A percentile compares a stretch with the other conserved stretches of the same genome.
Evolutionary conservation across 2,329 filamentous ascomycete genomes (phyloP).

Genomic region (Colletotrichum sp.): DNA sequence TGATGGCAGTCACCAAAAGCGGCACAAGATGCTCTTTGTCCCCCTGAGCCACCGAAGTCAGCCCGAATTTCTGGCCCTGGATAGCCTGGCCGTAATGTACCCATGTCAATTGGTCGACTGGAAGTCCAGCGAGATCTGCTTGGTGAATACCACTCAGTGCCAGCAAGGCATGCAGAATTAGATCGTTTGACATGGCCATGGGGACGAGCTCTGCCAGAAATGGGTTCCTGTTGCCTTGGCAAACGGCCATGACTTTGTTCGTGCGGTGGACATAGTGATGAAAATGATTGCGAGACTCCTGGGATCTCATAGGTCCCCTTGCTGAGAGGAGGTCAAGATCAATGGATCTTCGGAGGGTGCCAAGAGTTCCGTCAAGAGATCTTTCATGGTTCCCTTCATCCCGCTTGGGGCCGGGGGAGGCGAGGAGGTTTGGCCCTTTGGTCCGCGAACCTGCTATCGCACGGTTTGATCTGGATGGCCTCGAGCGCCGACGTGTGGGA

Average conservation of each 20-base stretch:
- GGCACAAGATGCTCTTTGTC: not conserved
- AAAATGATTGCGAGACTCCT: not conserved
- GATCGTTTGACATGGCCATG: not conserved
- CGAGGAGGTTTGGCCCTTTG: not conserved
- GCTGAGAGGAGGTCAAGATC: not conserved
- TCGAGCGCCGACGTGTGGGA: not conserved
- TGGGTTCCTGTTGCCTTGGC: not conserved
- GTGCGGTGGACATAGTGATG: not conserved
- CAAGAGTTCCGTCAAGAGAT: accelerated
- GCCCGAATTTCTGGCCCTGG: not conserved
- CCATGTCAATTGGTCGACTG: not conserved
- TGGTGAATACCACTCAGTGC: not conserved
- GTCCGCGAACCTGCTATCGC: not conserved
- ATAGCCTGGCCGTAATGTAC: not conserved
- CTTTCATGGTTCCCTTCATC: not conserved
- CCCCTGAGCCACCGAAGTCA: not conserved
- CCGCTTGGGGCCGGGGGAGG: not conserved
- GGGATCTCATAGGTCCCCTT: not conserved
- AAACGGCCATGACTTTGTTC: not conserved
- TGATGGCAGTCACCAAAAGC: not conserved
- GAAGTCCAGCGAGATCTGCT: not conserved
- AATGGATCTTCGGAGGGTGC: not conserved
- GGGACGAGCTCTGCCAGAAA: not conserved
- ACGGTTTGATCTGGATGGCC: not conserved
- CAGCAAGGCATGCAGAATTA: not conserved